These are phyloP conservation scores for Fragaria ananassa DNA, from an alignment of 306 rosid genomes.

Conservation along the genomic window DNA sequence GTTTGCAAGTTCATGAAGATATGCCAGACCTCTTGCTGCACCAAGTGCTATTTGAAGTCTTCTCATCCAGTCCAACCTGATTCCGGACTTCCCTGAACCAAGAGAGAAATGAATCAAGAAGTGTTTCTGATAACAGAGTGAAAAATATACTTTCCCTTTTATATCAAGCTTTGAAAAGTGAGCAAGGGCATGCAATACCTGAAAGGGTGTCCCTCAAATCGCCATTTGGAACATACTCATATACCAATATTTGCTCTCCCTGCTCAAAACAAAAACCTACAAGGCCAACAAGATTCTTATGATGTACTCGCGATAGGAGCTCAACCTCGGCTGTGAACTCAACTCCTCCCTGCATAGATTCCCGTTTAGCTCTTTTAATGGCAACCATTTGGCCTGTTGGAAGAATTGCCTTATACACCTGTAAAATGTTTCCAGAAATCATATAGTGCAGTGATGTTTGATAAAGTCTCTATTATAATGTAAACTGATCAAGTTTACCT, in stretches of 20 bases:
- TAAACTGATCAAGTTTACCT: slow-evolving; percentile 36
- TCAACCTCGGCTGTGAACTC: slow-evolving; percentile 85
- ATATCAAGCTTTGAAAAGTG: background rate
- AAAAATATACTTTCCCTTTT: background rate
- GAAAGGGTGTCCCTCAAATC: slow-evolving; percentile 59
- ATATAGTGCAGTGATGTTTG: background rate
- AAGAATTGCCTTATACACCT: slow-evolving; percentile 67
- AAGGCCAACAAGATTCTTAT: slow-evolving; percentile 72
- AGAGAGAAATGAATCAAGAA: background rate
- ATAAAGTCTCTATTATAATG: background rate
- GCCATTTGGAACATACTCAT: slow-evolving; percentile 71
- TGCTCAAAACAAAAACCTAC: slow-evolving; percentile 72
- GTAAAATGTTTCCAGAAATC: slow-evolving; percentile 11
- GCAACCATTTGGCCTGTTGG: slow-evolving; percentile 63
- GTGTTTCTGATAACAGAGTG: background rate
- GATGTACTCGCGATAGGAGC: slow-evolving; percentile 86
- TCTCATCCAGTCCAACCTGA: slow-evolving; percentile 68
- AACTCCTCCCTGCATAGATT: slow-evolving; percentile 62
- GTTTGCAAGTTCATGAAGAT: slow-evolving; percentile 77
- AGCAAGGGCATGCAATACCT: slow-evolving; percentile 41
- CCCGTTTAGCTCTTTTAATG: slow-evolving; percentile 59
- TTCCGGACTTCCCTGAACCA: slow-evolving; percentile 57
- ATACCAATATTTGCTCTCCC: slow-evolving; percentile 82
- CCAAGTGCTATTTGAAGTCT: slow-evolving; percentile 63
- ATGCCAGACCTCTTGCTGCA: slow-evolving; percentile 68